Evolutionary conservation across 306 rosid species (phyloP).

Genomic region (Cicer pinnatifidum): DNA sequence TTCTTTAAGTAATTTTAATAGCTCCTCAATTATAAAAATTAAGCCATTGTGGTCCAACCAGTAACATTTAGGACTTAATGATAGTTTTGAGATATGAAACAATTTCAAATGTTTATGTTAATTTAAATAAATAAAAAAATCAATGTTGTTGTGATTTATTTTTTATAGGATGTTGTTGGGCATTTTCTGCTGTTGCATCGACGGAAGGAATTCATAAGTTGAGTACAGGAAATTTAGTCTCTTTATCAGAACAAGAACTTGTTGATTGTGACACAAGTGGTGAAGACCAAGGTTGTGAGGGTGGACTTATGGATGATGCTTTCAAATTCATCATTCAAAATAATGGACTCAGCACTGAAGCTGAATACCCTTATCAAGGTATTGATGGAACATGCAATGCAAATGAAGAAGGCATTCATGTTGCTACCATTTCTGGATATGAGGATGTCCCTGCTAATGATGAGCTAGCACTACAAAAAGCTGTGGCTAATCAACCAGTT

Average conservation of each 20-base stretch:
- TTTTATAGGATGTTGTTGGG: conserved; percentile 20
- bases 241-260: conserved; percentile 10
- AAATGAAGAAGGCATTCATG: neutral
- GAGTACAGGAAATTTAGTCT: neutral
- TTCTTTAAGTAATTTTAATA: too few relatives aligned
- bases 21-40: too few relatives aligned
- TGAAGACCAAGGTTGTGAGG: conserved; percentile 15
- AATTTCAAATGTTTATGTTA: too few relatives aligned
- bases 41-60: too few relatives aligned
- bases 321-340: neutral
- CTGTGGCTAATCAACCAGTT: conserved; percentile 1
- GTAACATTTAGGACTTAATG: too few relatives aligned
- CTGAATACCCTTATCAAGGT: conserved; percentile 3
- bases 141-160: neutral
- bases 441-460: neutral
- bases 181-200: conserved; percentile 3
- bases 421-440: neutral
- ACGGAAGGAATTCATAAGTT: neutral
- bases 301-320: conserved; percentile 18
- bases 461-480: neutral
- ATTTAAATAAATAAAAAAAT: too few relatives aligned
- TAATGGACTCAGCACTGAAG: neutral
- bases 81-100: too few relatives aligned
- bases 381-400: conserved; percentile 14
- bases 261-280: conserved; percentile 14